These are phyloP conservation scores for Myxozyma neglecta DNA, from an alignment of 805 yeast genomes.

Conservation along the genomic window DNA sequence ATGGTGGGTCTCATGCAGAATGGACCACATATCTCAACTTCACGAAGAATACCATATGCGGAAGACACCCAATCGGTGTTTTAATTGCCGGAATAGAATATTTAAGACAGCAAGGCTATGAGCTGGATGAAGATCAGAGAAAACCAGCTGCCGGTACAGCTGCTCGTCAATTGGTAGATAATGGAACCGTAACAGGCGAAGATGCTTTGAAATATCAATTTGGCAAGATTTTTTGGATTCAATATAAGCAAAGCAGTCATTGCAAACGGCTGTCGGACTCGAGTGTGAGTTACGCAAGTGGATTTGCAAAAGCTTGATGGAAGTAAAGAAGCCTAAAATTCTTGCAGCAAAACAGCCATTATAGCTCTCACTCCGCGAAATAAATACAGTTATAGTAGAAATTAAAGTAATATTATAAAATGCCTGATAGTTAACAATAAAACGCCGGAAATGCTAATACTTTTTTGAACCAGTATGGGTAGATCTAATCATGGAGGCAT, in stretches of 20 bases:
- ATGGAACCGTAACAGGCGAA: slow-evolving; percentile 11
- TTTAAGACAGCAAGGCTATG: slow-evolving; percentile 19
- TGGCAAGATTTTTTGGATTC: slow-evolving; percentile 30
- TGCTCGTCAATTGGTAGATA: slow-evolving; percentile 17
- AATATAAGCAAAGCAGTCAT: slow-evolving; percentile 29
- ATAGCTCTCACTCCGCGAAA: too few species aligned
- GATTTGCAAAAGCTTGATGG: slow-evolving; percentile 24
- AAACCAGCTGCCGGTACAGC: slow-evolving; percentile 25
- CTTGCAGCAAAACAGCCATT: too few species aligned
- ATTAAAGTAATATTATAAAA: neutral
- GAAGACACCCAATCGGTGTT: slow-evolving; percentile 76
- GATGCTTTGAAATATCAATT: slow-evolving; percentile 25
- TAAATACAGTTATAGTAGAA: too few species aligned
- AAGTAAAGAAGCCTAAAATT: neutral
- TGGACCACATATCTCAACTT: slow-evolving; percentile 67
- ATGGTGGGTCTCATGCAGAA: slow-evolving; percentile 53
- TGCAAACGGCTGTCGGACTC: slow-evolving; percentile 21
- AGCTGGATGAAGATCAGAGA: slow-evolving; percentile 10
- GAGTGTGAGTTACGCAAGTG: slow-evolving; percentile 31
- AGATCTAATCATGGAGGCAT: neutral
- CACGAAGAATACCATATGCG: slow-evolving; percentile 92
- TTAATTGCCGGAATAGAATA: slow-evolving; percentile 56
- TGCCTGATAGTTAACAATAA: too few species aligned
- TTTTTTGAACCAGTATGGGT: neutral
- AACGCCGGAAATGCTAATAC: too few species aligned